phyloP scores from a whole-genome alignment of 352 stramenopile genomes.

The Globisporangium solare region DNA sequence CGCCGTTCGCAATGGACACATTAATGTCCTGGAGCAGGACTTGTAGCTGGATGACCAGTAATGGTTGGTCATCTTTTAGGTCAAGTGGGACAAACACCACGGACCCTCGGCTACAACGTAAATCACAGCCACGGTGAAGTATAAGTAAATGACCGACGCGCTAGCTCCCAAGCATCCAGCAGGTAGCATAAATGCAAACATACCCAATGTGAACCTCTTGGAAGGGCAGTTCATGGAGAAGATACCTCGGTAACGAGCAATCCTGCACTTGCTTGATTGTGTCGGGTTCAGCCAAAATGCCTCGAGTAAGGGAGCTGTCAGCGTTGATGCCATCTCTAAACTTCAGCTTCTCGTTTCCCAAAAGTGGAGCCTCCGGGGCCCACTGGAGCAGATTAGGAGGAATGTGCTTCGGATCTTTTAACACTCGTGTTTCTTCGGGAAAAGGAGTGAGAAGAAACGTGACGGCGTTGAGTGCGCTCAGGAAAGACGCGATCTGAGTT shows the following conservation, averaged over 20 bases:
- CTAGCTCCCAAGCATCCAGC: background rate
- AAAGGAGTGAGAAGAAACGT: slow-evolving; percentile 46
- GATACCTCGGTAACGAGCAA: slow-evolving; percentile 48
- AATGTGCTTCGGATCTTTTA: slow-evolving; percentile 17
- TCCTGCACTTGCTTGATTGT: slow-evolving; percentile 43
- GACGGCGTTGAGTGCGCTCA: slow-evolving; percentile 71
- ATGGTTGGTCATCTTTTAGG: background rate
- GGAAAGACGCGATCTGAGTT: slow-evolving; percentile 42
- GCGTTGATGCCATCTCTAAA: slow-evolving; percentile 9
- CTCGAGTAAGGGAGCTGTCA: slow-evolving; percentile 26
- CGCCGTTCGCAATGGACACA: slow-evolving; percentile 20
- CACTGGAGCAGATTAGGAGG: slow-evolving; percentile 54
- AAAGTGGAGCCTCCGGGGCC: slow-evolving; percentile 34
- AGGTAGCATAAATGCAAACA: slow-evolving; percentile 6
- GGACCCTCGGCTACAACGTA: slow-evolving; percentile 9
- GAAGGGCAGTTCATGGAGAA: slow-evolving; percentile 30
- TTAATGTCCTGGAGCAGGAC: slow-evolving; percentile 40
- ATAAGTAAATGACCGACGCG: too few relatives aligned
- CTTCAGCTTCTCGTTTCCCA: slow-evolving; percentile 18
- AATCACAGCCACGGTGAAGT: too few relatives aligned
- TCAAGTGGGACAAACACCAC: slow-evolving; percentile 11
- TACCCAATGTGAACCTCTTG: slow-evolving; percentile 46
- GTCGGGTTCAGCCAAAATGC: slow-evolving; percentile 29
- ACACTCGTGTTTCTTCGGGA: slow-evolving; percentile 8
- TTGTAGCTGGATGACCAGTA: slow-evolving; percentile 28